Conservation (phyloP, 164 flowering plant species). For the Euptelea pleiosperma region DNA sequence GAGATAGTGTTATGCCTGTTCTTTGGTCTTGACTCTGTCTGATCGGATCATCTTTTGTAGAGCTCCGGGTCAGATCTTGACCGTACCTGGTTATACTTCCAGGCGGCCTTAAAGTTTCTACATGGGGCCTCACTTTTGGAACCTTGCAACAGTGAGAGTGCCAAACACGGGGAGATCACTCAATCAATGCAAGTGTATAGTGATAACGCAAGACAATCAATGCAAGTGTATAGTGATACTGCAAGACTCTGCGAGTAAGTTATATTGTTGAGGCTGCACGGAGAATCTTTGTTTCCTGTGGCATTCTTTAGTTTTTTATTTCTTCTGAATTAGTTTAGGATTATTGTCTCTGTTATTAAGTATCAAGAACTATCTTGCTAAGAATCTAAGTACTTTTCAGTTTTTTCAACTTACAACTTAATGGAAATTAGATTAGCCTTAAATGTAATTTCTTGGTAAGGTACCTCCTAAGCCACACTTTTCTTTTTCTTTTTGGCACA, state of each 20-base stretch:
- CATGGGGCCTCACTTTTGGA: conserved; percentile 80
- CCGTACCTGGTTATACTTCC: conserved; percentile 62
- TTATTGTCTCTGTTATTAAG: no score
- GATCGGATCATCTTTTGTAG: conserved; percentile 34
- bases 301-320: not conserved
- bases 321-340: not conserved
- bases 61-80: conserved; percentile 57
- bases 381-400: no score
- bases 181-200: conserved; percentile 62
- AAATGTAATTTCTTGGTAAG: no score
- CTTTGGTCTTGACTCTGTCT: conserved; percentile 9
- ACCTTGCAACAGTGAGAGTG: conserved; percentile 47
- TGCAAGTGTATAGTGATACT: conserved; percentile 75
- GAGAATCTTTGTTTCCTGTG: conserved; percentile 5
- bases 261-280: not conserved
- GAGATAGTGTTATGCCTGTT: not conserved
- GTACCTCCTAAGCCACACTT: no score
- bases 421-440: no score
- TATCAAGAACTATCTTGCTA: no score
- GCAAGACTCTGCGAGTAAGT: conserved; percentile 94
- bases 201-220: conserved; percentile 79
- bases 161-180: conserved; percentile 56
- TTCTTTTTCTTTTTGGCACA: no score
- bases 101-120: conserved; percentile 91
- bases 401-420: no score